Evolutionary conservation across 2,329 filamentous ascomycete genomes (phyloP).

Genomic region (Harringtonia aguacate): DNA sequence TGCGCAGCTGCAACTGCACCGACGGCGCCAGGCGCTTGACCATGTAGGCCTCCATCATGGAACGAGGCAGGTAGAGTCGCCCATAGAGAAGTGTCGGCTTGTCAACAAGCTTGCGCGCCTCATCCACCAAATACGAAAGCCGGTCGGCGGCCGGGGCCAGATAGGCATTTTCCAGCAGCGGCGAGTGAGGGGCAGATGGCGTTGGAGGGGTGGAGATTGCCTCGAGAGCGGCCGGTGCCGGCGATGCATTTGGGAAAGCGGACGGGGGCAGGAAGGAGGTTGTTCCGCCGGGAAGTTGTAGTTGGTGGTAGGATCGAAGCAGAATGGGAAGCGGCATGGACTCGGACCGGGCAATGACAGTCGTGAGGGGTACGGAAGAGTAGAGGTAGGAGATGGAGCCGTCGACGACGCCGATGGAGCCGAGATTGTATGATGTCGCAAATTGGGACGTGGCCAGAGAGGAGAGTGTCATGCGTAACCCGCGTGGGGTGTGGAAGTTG

Average conservation of each 20-base stretch:
- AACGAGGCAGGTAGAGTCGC: constrained; percentile 71
- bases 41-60: constrained; percentile 77
- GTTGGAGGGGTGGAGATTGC: not conserved
- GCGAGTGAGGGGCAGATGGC: not conserved
- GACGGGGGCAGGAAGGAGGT: not conserved
- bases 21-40: constrained; percentile 67
- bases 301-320: constrained; percentile 71
- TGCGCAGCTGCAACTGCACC: constrained; percentile 69
- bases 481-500: constrained; percentile 77
- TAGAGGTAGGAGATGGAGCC: constrained; percentile 97
- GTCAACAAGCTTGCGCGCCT: constrained; percentile 12
- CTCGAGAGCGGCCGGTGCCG: constrained; percentile 3
- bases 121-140: constrained; percentile 9
- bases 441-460: constrained; percentile 89
- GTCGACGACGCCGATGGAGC: constrained; percentile 82
- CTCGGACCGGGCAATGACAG: constrained; percentile 58
- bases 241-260: constrained; percentile 5
- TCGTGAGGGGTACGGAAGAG: constrained; percentile 67
- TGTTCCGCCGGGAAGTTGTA: constrained; percentile 46
- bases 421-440: constrained; percentile 85
- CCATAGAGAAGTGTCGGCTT: constrained; percentile 54
- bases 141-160: constrained; percentile 8
- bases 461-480: constrained; percentile 76
- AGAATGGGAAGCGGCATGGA: constrained; percentile 67
- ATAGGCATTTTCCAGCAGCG: constrained; percentile 2